A percentile compares a stretch with the other conserved stretches of the same genome.
phyloP scores from a whole-genome alignment of 2,329 filamentous ascomycete species.

The Penicillium crustosum region DNA sequence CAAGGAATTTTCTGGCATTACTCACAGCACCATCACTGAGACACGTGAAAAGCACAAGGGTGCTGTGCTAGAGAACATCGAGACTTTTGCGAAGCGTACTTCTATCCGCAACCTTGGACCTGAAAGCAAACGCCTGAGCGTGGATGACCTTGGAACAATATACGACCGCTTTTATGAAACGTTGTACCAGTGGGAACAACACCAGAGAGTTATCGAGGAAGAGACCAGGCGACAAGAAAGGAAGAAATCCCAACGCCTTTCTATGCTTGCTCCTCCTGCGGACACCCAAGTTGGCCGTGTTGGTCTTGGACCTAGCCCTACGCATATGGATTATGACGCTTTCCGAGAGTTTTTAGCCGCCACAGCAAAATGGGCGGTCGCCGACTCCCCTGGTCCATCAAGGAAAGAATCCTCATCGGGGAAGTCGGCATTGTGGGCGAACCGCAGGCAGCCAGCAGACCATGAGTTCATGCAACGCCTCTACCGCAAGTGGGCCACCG shows the following conservation, averaged over 20 bases:
- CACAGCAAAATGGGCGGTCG: slow-evolving; percentile 89
- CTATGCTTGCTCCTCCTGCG: slow-evolving; percentile 47
- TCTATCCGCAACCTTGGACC: slow-evolving; percentile 93
- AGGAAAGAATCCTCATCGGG: slow-evolving; percentile 51
- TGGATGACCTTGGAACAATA: slow-evolving; percentile 81
- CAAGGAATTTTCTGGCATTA: slow-evolving; percentile 95
- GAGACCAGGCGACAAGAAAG: slow-evolving; percentile 65
- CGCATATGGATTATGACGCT: slow-evolving; percentile 94
- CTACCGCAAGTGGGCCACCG: slow-evolving; percentile 84
- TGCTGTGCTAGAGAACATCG: slow-evolving; percentile 89
- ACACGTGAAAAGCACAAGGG: slow-evolving; percentile 90
- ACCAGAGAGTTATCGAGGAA: slow-evolving; percentile 75
- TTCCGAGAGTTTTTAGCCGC: slow-evolving; percentile 91
- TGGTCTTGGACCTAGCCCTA: slow-evolving; percentile 83
- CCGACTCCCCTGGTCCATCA: slow-evolving; percentile 71
- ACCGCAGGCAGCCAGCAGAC: slow-evolving; percentile 69
- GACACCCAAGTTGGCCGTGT: slow-evolving; percentile 80
- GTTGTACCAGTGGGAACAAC: slow-evolving; percentile 86
- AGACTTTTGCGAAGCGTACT: slow-evolving; percentile 94
- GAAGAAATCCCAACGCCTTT: slow-evolving; percentile 51
- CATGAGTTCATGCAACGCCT: slow-evolving; percentile 91
- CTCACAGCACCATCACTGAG: slow-evolving; percentile 87
- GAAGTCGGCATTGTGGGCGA: slow-evolving; percentile 58
- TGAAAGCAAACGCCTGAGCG: slow-evolving; percentile 85
- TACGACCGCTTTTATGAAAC: slow-evolving; percentile 95